Evolutionary conservation across 805 yeast species (phyloP), one percentile per base, ranked within the genome.

Genomic region (Metschnikowia matae): DNA sequence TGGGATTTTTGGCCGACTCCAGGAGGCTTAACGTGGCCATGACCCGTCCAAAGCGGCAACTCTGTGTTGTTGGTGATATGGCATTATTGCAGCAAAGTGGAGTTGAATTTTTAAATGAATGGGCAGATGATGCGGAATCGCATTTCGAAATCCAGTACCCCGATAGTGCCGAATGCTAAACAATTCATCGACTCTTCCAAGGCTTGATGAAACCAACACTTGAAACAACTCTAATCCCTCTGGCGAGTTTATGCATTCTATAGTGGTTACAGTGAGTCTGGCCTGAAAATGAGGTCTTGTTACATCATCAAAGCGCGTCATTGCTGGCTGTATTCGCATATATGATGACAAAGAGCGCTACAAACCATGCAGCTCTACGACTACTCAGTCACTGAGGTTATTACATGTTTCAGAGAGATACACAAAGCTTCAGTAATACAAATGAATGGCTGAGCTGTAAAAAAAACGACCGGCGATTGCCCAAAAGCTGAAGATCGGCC

Each of bases 21-120:
- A 72, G 94, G 61, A 78, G 99, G 58, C 72, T 91, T 42, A 92
- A 92, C 63, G 99, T 92, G 18, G 97, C 97, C 1, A 89, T 92
- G 63, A 91, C 98, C 0, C 75, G 99, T 57, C 87, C 96, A 4
- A 83, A 85, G 61, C 73, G 92, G 52, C 97, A 91, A 59, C 70
- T 92, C 6, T 87, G 94, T 61, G 79, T 92, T 0, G 71, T 94
- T 47, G 98, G 97, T 1, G 95, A 94, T 64, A 77, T 87, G 74
- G 96, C 87, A 59, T 78, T 89, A 2, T 63, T 90, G 45, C 65
- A 70, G 32, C 58, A 61, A 6, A 67, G 78, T 45, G 67, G 70
- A 2, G 72, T 72, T 4, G 62, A 62, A 26, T 87, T 80, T 57
- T 69, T 90, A 48, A 71, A 73, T 42, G 65, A 74, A 18, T 89